Conservation (phyloP, 2,329 filamentous ascomycete genomes). For the Tolypocladium endophyticum region DNA sequence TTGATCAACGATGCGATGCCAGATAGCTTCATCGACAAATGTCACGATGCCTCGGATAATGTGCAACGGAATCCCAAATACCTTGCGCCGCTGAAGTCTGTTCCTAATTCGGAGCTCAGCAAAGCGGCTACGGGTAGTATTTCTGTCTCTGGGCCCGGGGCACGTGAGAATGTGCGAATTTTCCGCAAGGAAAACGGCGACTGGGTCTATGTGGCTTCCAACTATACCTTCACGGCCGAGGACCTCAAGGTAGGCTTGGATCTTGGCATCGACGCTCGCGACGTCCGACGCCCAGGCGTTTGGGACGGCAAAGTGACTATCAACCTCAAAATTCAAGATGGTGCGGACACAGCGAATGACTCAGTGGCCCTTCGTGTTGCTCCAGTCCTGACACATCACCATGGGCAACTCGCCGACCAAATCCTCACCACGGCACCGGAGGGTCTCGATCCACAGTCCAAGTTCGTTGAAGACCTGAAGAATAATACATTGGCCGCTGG, state of each 20-base stretch:
- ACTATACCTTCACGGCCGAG: slow-evolving; percentile 16
- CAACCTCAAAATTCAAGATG: slow-evolving; percentile 17
- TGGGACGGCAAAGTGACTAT: slow-evolving; percentile 19
- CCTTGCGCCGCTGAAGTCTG: slow-evolving; percentile 21
- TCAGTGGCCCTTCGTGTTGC: slow-evolving; percentile 22
- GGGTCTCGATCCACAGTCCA: not conserved
- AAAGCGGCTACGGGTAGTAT: slow-evolving; percentile 9
- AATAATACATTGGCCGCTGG: slow-evolving; percentile 5
- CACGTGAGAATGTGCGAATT: slow-evolving; percentile 14
- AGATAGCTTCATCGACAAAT: slow-evolving; percentile 17
- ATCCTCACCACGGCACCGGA: slow-evolving; percentile 13
- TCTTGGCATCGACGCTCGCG: slow-evolving; percentile 25
- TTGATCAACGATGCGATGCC: slow-evolving; percentile 3
- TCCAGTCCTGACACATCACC: slow-evolving; percentile 26
- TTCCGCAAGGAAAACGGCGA: slow-evolving; percentile 11
- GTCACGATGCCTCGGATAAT: slow-evolving; percentile 25
- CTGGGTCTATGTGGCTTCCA: slow-evolving; percentile 16
- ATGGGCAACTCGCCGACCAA: slow-evolving; percentile 16
- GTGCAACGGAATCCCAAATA: slow-evolving; percentile 16
- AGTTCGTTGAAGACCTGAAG: slow-evolving; percentile 12
- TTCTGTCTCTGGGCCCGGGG: slow-evolving; percentile 2
- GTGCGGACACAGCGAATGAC: slow-evolving; percentile 9
- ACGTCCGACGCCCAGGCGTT: slow-evolving; percentile 9
- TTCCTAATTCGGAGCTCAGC: slow-evolving; percentile 11
- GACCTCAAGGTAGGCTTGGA: slow-evolving; percentile 18